A percentile compares a stretch with the other conserved stretches of the same genome.
Evolutionary conservation across 2,329 filamentous ascomycete species (phyloP).

Genomic region (Fusarium sulawesiense): DNA sequence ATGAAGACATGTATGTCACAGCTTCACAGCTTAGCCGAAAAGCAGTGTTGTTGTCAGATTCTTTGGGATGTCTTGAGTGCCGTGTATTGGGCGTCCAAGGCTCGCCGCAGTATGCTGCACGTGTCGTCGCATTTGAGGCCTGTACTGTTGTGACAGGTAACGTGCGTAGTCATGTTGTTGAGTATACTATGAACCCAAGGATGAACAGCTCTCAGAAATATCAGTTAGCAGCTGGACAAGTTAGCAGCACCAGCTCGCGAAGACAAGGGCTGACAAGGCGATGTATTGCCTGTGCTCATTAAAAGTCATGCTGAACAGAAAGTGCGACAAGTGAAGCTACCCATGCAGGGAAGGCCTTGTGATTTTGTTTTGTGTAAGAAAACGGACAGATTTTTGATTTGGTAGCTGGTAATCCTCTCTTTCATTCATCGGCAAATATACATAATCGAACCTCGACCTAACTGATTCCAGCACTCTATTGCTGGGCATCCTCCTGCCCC

Average conservation of each 20-base stretch:
- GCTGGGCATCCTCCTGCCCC: slow-evolving; percentile 51
- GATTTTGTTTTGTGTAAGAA: neutral
- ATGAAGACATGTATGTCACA: neutral
- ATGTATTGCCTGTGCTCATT: neutral
- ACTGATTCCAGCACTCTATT: slow-evolving; percentile 44
- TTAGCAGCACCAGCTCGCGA: neutral
- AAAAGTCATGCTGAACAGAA: neutral
- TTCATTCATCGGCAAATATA: slow-evolving; percentile 50
- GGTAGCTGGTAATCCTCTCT: slow-evolving; percentile 38
- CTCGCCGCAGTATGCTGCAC: slow-evolving; percentile 12
- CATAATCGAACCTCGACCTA: slow-evolving; percentile 44
- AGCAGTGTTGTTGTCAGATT: neutral
- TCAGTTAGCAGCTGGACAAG: neutral
- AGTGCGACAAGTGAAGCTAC: neutral
- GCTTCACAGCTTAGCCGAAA: slow-evolving; percentile 32
- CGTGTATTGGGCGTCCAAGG: slow-evolving; percentile 19
- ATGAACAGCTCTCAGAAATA: neutral
- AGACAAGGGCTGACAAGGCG: neutral
- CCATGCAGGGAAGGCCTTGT: neutral
- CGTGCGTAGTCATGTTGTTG: neutral
- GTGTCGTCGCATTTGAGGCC: neutral
- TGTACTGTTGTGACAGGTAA: neutral
- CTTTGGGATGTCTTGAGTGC: slow-evolving; percentile 16
- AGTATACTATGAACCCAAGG: neutral
- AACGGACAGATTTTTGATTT: slow-evolving; percentile 22